Conservation (phyloP, 306 rosid genomes). For the Prinsepia uniflora region DNA sequence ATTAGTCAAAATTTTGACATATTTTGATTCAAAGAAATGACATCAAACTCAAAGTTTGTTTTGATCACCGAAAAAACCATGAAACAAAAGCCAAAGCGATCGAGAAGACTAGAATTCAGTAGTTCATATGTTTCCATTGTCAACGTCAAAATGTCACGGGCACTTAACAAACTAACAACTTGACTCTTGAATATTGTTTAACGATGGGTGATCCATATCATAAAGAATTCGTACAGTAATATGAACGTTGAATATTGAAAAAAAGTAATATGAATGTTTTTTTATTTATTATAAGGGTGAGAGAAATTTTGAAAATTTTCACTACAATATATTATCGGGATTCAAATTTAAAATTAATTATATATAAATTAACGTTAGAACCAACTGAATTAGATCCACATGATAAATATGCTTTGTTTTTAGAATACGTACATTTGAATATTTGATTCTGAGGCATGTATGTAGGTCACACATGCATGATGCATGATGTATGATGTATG, state of each 20-base stretch:
- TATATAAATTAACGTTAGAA: too few relatives aligned
- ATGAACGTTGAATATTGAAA: not conserved
- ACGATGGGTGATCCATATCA: slow-evolving; percentile 2
- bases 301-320: too few relatives aligned
- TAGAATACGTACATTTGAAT: not conserved
- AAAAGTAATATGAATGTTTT: too few relatives aligned
- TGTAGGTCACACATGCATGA: not conserved
- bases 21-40: not conserved
- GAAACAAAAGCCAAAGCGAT: too few relatives aligned
- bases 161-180: not conserved
- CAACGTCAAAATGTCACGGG: not conserved
- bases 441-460: not conserved
- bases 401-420: too few relatives aligned
- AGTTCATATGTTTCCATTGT: not conserved
- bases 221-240: not conserved
- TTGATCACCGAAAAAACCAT: not conserved
- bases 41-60: not conserved
- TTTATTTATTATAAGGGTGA: too few relatives aligned
- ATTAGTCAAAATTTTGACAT: not conserved
- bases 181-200: too few relatives aligned
- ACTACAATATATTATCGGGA: too few relatives aligned
- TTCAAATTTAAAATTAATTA: too few relatives aligned
- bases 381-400: too few relatives aligned
- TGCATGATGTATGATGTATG: not conserved
- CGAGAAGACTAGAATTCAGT: not conserved